A percentile compares a stretch with the other conserved stretches of the same genome.
Conservation (phyloP, 2,329 filamentous ascomycete genomes). For the Scytalidium lignicola region DNA sequence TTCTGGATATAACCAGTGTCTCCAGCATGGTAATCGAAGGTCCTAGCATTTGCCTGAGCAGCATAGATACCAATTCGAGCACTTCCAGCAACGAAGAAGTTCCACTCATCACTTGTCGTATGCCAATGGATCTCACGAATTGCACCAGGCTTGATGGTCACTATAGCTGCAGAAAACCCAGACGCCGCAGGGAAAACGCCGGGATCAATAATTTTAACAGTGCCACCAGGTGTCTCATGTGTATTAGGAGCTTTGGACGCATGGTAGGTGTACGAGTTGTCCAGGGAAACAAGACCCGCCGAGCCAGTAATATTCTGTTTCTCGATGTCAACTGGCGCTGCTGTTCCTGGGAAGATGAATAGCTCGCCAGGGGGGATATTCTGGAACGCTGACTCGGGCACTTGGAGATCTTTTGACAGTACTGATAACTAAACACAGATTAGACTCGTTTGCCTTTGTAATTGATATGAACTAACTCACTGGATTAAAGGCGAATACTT, state of each 20-base stretch:
- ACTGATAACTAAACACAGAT: slow-evolving; percentile 34
- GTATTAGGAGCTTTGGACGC: slow-evolving; percentile 36
- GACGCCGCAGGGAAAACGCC: slow-evolving; percentile 50
- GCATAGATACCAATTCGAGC: slow-evolving; percentile 52
- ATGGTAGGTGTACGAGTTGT: slow-evolving; percentile 43
- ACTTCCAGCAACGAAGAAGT: slow-evolving; percentile 51
- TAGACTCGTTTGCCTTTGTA: not conserved
- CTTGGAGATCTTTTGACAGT: slow-evolving; percentile 49
- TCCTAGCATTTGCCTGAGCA: slow-evolving; percentile 41
- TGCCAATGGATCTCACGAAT: slow-evolving; percentile 64
- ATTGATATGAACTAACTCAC: not conserved
- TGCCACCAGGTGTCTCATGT: slow-evolving; percentile 48
- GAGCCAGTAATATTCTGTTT: slow-evolving; percentile 43
- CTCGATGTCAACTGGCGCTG: slow-evolving; percentile 38
- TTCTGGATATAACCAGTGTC: slow-evolving; percentile 56
- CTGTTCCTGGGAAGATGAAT: slow-evolving; percentile 49
- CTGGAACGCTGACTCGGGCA: slow-evolving; percentile 42
- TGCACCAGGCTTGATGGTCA: slow-evolving; percentile 55
- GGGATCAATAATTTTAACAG: slow-evolving; percentile 55
- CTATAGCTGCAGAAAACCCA: slow-evolving; percentile 50
- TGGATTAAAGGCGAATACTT: slow-evolving; percentile 19
- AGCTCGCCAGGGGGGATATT: slow-evolving; percentile 41
- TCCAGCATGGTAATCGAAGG: slow-evolving; percentile 53
- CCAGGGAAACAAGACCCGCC: slow-evolving; percentile 35
- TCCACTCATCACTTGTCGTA: slow-evolving; percentile 55